Evolutionary conservation across 805 yeast species (phyloP).

Genomic region (Ogataea nitratoaversa): DNA sequence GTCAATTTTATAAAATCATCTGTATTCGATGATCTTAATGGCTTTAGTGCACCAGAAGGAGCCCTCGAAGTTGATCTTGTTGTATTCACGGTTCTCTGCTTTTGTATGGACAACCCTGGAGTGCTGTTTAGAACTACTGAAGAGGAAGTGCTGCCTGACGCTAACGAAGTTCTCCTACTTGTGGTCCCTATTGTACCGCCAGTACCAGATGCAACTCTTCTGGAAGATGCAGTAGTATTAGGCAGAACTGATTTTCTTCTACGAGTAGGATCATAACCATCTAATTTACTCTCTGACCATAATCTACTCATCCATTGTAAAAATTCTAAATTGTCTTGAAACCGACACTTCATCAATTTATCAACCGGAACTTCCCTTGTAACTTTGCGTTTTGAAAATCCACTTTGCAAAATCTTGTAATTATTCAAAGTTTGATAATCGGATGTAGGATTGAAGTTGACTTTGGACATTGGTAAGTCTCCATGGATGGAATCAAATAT

Average conservation of each 20-base stretch:
- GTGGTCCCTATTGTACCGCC: slow-evolving; percentile 1
- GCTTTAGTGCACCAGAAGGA: slow-evolving; percentile 2
- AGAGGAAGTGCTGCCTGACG: too few relatives aligned
- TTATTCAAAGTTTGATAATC: slow-evolving; percentile 79
- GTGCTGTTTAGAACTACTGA: too few relatives aligned
- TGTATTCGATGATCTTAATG: background rate
- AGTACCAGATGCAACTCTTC: slow-evolving; percentile 18
- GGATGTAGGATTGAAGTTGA: slow-evolving; percentile 62
- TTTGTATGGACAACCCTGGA: slow-evolving; percentile 2
- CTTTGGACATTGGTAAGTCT: slow-evolving; percentile 77
- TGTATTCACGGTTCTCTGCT: slow-evolving; percentile 8
- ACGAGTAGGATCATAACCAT: slow-evolving; percentile 65
- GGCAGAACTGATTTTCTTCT: slow-evolving; percentile 39
- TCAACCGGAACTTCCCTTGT: slow-evolving; percentile 78
- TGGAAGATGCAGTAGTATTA: slow-evolving; percentile 15
- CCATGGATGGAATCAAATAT: slow-evolving; percentile 79
- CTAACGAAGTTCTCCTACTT: slow-evolving; percentile 6
- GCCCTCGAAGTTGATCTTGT: slow-evolving; percentile 9
- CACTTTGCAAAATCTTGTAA: slow-evolving; percentile 79
- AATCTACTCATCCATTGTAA: slow-evolving; percentile 84
- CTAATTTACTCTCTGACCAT: slow-evolving; percentile 76
- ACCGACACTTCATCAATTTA: slow-evolving; percentile 73
- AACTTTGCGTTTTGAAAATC: slow-evolving; percentile 68
- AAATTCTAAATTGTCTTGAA: slow-evolving; percentile 93
- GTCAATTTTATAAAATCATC: slow-evolving; percentile 16